Evolutionary conservation across 1,139 yeast species (phyloP).

Genomic region (Yamadazyma blattariae): DNA sequence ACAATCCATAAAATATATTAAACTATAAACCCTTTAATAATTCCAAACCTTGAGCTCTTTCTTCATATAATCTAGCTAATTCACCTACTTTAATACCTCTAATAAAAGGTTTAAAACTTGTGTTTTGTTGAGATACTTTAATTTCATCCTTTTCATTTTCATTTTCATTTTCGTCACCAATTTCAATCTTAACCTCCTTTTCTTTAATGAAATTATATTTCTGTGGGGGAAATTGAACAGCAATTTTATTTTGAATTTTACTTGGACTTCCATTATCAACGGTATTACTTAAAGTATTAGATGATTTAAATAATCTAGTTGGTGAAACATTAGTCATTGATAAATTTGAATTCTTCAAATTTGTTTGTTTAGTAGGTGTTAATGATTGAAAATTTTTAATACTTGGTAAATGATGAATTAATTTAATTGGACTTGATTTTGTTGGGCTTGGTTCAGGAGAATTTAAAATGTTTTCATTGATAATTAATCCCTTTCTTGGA

Average conservation of each 20-base stretch:
- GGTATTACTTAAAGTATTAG: too few relatives aligned
- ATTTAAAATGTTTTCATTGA: constrained; percentile 7
- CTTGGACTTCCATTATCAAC: too few relatives aligned
- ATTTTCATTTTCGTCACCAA: not conserved
- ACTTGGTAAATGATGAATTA: constrained; percentile 3
- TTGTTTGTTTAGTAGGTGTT: constrained; percentile 1
- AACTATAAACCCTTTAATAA: constrained; percentile 28
- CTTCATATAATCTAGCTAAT: constrained; percentile 55
- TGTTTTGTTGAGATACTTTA: constrained; percentile 6
- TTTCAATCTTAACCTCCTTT: too few relatives aligned
- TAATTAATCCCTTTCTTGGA: constrained; percentile 7
- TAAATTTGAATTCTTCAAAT: not conserved
- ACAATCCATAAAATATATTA: not conserved
- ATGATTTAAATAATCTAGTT: not conserved
- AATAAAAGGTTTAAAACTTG: constrained; percentile 42
- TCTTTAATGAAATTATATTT: constrained; percentile 27
- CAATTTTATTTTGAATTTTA: constrained; percentile 7
- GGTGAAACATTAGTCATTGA: not conserved
- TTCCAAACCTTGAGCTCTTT: constrained; percentile 51
- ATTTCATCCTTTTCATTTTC: constrained; percentile 1
- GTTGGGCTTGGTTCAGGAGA: constrained; percentile 1
- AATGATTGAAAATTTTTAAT: constrained; percentile 3
- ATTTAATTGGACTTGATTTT: not conserved
- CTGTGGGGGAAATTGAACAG: constrained; percentile 39
- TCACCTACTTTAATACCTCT: constrained; percentile 55